Conservation (phyloP, 805 yeast genomes). For the Yarrowia divulgata region DNA sequence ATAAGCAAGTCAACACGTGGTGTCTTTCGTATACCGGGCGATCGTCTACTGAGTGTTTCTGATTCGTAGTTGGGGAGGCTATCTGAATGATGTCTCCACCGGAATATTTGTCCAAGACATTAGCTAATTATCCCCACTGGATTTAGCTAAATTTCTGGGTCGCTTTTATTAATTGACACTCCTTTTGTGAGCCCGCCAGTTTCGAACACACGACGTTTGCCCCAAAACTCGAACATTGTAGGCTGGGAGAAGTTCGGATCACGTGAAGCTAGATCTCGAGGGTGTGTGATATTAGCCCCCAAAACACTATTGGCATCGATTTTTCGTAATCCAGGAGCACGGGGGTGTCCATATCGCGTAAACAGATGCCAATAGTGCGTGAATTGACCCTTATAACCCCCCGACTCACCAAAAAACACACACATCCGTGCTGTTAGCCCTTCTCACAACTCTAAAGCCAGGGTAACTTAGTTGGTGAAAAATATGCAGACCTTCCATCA, state of each 20-base stretch:
- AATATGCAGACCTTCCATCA: slow-evolving; percentile 35
- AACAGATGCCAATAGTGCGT: no score
- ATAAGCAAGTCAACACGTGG: neutral
- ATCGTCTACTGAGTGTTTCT: no score
- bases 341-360: neutral
- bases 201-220: slow-evolving; percentile 1
- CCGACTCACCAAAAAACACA: neutral
- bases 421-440: neutral
- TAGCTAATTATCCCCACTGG: neutral
- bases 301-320: neutral
- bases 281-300: neutral
- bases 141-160: no score
- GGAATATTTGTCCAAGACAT: no score
- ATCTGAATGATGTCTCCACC: no score
- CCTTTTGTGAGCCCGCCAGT: no score
- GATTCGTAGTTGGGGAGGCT: no score
- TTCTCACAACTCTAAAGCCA: slow-evolving; percentile 27
- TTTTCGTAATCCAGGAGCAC: neutral
- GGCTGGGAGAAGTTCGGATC: slow-evolving; percentile 26
- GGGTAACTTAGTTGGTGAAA: slow-evolving; percentile 37
- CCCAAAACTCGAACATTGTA: neutral
- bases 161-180: no score
- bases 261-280: slow-evolving; percentile 1
- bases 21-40: neutral
- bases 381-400: neutral